A percentile compares a stretch with the other conserved stretches of the same genome.
phyloP scores from a whole-genome alignment of 2,329 filamentous ascomycete species.

The Fusarium continuum region DNA sequence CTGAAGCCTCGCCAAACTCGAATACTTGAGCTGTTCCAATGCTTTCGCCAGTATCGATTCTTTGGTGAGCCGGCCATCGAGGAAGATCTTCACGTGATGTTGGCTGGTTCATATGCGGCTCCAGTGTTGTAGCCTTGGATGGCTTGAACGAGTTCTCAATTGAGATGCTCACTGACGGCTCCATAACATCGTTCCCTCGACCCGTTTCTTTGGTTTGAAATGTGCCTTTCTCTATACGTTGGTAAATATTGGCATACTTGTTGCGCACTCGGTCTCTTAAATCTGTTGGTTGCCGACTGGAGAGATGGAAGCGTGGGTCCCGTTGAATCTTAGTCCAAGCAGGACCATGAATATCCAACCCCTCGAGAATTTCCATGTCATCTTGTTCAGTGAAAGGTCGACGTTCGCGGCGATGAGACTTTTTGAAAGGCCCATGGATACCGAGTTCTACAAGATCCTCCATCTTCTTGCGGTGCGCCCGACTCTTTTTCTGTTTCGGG shows the following conservation, averaged over 20 bases:
- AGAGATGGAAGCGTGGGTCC: conserved; percentile 66
- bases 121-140: conserved; percentile 50
- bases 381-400: conserved; percentile 70
- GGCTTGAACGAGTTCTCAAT: conserved; percentile 58
- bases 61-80: conserved; percentile 52
- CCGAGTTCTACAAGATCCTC: conserved; percentile 66
- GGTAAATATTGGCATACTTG: conserved; percentile 68
- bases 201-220: conserved; percentile 56
- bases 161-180: conserved; percentile 61
- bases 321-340: conserved; percentile 73
- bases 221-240: conserved; percentile 63
- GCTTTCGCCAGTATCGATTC: conserved; percentile 46
- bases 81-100: conserved; percentile 59
- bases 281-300: conserved; percentile 68
- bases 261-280: conserved; percentile 70
- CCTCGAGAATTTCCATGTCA: conserved; percentile 68
- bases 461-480: conserved; percentile 64
- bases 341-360: conserved; percentile 67
- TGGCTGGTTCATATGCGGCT: conserved; percentile 52
- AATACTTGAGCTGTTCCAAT: conserved; percentile 46
- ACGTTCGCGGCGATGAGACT: conserved; percentile 67
- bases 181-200: conserved; percentile 56
- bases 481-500: conserved; percentile 58
- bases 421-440: conserved; percentile 69
- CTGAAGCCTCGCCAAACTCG: conserved; percentile 56